A percentile compares a stretch with the other conserved stretches of the same genome.
These are phyloP conservation scores for Ceratobasidium sp. DNA, from an alignment of 1,284 basidiomycete genomes.

Conservation along the genomic window DNA sequence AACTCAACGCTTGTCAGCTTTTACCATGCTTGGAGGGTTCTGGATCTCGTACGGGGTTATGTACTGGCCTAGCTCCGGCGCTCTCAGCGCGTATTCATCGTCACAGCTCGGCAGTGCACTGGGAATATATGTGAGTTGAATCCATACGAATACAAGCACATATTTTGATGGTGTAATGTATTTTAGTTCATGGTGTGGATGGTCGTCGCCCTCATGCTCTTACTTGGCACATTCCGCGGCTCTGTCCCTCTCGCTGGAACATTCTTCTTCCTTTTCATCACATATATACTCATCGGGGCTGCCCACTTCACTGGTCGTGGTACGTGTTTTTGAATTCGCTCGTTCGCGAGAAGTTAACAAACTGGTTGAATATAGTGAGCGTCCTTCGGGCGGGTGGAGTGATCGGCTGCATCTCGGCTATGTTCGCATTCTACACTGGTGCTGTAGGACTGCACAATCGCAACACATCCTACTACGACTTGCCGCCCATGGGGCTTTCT, in stretches of 20 bases:
- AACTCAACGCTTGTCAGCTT: slow-evolving; percentile 50
- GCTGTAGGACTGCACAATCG: slow-evolving; percentile 69
- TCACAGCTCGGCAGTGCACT: slow-evolving; percentile 46
- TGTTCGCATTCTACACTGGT: slow-evolving; percentile 79
- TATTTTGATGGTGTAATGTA: background rate
- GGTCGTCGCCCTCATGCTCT: slow-evolving; percentile 51
- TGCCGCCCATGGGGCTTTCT: slow-evolving; percentile 38
- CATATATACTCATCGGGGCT: slow-evolving; percentile 55
- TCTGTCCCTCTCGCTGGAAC: slow-evolving; percentile 55
- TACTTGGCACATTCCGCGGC: slow-evolving; percentile 55
- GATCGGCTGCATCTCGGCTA: slow-evolving; percentile 76
- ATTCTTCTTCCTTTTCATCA: slow-evolving; percentile 62
- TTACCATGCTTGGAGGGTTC: slow-evolving; percentile 54
- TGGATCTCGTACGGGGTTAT: slow-evolving; percentile 52
- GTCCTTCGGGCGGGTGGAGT: slow-evolving; percentile 76
- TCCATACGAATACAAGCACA: no score
- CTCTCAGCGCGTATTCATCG: slow-evolving; percentile 34
- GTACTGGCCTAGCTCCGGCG: slow-evolving; percentile 48
- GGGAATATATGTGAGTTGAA: slow-evolving; percentile 47
- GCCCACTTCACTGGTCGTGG: slow-evolving; percentile 53
- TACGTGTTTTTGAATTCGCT: slow-evolving; percentile 52
- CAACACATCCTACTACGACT: slow-evolving; percentile 54
- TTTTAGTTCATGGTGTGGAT: slow-evolving; percentile 50
- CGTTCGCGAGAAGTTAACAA: no score
- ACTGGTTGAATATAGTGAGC: background rate